Conservation (phyloP, 164 flowering plant genomes). For the Vitis cinerea region DNA sequence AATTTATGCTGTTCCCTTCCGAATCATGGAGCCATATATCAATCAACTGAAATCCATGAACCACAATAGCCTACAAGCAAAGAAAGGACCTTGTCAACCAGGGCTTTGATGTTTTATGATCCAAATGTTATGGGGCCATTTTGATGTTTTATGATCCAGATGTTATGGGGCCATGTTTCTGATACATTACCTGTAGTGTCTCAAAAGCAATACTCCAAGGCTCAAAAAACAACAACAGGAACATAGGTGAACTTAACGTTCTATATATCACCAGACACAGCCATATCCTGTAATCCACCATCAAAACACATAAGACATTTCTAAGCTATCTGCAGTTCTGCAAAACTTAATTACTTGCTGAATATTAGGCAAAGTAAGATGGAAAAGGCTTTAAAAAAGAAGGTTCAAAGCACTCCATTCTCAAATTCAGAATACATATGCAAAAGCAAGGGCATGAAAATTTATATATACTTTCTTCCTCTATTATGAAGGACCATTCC, state of each 20-base stretch:
- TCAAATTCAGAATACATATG: too few relatives aligned
- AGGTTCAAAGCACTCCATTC: neutral
- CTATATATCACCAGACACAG: conserved; percentile 49
- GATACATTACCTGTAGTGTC: conserved; percentile 72
- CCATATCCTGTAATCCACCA: conserved; percentile 60
- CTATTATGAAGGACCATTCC: too few relatives aligned
- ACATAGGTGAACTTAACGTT: conserved; percentile 50
- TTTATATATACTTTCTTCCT: neutral
- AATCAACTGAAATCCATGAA: conserved; percentile 97
- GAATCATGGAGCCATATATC: conserved; percentile 86
- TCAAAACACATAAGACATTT: conserved; percentile 7
- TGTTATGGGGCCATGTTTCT: neutral
- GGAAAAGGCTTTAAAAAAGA: neutral
- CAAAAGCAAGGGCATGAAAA: neutral
- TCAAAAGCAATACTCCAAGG: conserved; percentile 90
- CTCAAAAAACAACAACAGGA: conserved; percentile 80
- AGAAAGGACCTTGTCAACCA: conserved; percentile 9
- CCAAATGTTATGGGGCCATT: neutral
- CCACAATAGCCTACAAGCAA: conserved; percentile 72
- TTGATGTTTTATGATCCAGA: neutral
- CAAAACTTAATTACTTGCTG: neutral
- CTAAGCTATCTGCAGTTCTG: neutral
- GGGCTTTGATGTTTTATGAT: neutral
- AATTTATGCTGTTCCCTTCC: conserved; percentile 40
- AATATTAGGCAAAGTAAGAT: neutral